These are phyloP conservation scores for Petunia hybrid DNA, from an alignment of 305 asterid genomes.

Conservation along the genomic window DNA sequence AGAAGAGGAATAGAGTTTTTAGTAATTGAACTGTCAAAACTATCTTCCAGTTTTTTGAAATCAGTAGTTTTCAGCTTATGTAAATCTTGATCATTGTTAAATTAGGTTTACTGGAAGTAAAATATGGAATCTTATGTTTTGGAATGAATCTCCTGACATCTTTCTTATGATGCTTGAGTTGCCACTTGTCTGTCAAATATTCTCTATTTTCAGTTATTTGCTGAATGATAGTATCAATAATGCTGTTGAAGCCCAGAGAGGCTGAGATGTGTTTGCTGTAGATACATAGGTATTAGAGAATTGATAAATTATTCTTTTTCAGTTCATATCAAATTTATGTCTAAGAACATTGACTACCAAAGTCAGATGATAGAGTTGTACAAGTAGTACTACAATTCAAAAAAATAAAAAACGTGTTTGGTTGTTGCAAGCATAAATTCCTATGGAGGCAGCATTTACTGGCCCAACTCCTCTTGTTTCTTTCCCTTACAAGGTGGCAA, in stretches of 20 bases:
- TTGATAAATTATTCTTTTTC: not conserved
- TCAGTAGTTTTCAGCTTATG: constrained; percentile 29
- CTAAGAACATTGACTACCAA: constrained; percentile 9
- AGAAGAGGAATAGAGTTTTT: constrained; percentile 46
- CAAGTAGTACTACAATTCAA: constrained; percentile 28
- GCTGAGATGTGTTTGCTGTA: not conserved
- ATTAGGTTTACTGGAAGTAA: not conserved
- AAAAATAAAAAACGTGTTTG: constrained; percentile 31
- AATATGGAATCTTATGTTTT: not conserved
- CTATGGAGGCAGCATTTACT: constrained; percentile 72
- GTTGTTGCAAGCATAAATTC: constrained; percentile 52
- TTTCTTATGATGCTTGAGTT: not conserved
- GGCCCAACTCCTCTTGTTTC: constrained; percentile 51
- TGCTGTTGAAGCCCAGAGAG: not conserved
- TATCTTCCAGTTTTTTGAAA: not conserved
- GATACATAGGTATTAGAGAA: not conserved
- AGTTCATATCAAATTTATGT: constrained; percentile 14
- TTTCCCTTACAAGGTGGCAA: constrained; percentile 72
- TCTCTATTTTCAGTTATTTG: not conserved
- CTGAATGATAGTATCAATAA: too few species aligned
- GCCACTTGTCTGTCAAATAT: not conserved
- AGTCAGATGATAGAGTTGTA: constrained; percentile 13
- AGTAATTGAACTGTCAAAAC: not conserved
- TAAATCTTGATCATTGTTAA: constrained; percentile 30
- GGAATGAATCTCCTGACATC: not conserved